Evolutionary conservation across 75 land plant species (phyloP).

Genomic region (Cunninghamia lanceolata): DNA sequence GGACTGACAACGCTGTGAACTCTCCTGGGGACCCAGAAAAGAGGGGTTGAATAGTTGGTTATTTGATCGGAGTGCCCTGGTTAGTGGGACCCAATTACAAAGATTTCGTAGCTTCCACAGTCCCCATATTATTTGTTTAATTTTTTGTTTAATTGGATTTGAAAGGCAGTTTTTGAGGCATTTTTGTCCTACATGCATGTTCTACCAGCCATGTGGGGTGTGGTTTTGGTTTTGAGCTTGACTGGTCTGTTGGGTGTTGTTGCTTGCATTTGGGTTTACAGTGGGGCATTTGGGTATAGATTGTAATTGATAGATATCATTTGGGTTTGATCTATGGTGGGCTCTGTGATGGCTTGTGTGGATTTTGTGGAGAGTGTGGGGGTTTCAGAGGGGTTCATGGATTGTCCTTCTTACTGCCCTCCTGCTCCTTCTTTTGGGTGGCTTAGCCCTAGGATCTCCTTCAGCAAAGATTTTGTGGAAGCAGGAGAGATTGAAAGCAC

Average conservation of each 20-base stretch:
- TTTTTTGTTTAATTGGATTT: background rate
- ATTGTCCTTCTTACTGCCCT: conserved; percentile 10
- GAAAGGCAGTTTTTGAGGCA: background rate
- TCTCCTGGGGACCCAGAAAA: background rate
- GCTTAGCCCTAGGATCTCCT: conserved; percentile 42
- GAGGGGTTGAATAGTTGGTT: background rate
- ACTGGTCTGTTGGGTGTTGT: background rate
- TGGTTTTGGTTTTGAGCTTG: background rate
- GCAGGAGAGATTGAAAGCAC: background rate
- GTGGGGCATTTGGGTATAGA: background rate
- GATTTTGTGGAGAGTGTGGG: conserved; percentile 36
- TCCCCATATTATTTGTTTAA: background rate
- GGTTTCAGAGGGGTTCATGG: conserved; percentile 23
- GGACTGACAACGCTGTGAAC: background rate
- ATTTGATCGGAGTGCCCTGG: background rate
- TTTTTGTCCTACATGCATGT: conserved; percentile 13
- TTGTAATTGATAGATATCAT: background rate
- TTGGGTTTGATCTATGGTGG: background rate
- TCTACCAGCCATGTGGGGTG: background rate
- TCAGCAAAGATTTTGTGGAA: conserved; percentile 31
- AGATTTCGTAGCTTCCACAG: conserved; percentile 1
- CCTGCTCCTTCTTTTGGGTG: conserved; percentile 26
- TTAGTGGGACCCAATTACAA: background rate
- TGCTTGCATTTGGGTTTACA: background rate
- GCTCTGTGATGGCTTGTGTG: conserved; percentile 25